Conservation (phyloP, 1,284 basidiomycete genomes). For the Malassezia nana region DNA sequence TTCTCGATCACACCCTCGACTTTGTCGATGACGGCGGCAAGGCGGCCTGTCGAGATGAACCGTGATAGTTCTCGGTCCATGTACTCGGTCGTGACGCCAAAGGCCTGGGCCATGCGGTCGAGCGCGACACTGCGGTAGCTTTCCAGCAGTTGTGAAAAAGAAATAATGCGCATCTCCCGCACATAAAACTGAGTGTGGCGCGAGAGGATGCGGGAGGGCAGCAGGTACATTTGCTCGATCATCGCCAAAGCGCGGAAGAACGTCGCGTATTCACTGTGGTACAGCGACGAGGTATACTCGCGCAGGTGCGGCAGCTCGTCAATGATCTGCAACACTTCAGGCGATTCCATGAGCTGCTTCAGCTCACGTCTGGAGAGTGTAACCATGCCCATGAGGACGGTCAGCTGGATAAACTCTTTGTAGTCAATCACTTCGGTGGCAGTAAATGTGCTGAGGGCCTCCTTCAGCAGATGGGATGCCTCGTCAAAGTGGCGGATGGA, state of each 20-base stretch:
- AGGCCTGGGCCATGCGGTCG: constrained; percentile 72
- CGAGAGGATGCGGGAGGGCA: constrained; percentile 73
- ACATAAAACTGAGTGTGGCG: constrained; percentile 84
- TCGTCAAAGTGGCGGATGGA: constrained; percentile 65
- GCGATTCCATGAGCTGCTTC: constrained; percentile 63
- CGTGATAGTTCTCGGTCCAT: constrained; percentile 77
- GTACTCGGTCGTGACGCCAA: constrained; percentile 79
- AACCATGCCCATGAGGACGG: constrained; percentile 70
- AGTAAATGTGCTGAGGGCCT: constrained; percentile 86
- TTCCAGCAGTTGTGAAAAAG: constrained; percentile 83
- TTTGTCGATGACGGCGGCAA: constrained; percentile 87
- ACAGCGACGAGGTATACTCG: constrained; percentile 57
- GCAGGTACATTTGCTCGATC: constrained; percentile 74
- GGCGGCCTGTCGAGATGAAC: constrained; percentile 80
- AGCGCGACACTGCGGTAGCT: constrained; percentile 82
- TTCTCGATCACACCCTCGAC: constrained; percentile 81
- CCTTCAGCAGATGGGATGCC: constrained; percentile 61
- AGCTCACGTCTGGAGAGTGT: constrained; percentile 72
- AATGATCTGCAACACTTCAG: constrained; percentile 52
- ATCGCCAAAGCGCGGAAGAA: constrained; percentile 80
- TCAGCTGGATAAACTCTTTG: constrained; percentile 79
- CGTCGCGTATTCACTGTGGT: constrained; percentile 85
- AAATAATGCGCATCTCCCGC: constrained; percentile 90
- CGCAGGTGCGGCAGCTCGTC: constrained; percentile 52
- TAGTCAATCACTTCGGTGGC: constrained; percentile 81